Percentiles rank a stretch among this genome's conserved stretches.
phyloP scores from a whole-genome alignment of 2,329 filamentous ascomycete genomes.

The Botrytis porri region DNA sequence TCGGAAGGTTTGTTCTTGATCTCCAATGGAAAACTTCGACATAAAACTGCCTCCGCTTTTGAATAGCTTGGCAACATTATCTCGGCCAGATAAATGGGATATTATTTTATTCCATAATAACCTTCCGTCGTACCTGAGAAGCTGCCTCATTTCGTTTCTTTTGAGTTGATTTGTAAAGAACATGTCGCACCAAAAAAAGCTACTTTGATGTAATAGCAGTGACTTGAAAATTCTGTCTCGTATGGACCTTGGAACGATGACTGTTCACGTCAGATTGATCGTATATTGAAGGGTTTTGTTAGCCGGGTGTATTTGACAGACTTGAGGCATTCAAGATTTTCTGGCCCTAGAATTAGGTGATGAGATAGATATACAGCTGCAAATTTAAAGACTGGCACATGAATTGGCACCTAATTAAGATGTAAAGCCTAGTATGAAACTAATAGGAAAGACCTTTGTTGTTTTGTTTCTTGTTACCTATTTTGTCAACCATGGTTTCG shows the following conservation, averaged over 20 bases:
- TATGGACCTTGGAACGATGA: background rate
- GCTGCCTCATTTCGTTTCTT: background rate
- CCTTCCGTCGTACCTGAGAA: background rate
- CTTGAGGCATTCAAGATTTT: background rate
- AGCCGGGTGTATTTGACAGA: background rate
- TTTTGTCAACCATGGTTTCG: background rate
- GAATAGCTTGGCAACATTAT: background rate
- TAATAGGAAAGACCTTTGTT: background rate
- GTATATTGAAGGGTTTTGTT: background rate
- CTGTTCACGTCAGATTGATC: background rate
- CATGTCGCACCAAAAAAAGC: background rate
- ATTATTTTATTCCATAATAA: background rate
- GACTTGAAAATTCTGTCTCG: background rate
- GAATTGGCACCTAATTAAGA: background rate
- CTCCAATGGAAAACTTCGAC: background rate
- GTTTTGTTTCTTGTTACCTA: background rate
- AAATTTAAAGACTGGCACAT: background rate
- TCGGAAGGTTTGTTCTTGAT: background rate
- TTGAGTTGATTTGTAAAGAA: background rate
- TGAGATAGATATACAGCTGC: background rate
- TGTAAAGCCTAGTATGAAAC: background rate
- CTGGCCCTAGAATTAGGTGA: background rate
- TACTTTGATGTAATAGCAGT: background rate
- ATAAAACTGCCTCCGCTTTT: background rate
- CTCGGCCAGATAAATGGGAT: background rate